Base-by-base conservation (phyloP, 2,329 filamentous ascomycete species). In the Myriosclerotinia scirpicola region DNA sequence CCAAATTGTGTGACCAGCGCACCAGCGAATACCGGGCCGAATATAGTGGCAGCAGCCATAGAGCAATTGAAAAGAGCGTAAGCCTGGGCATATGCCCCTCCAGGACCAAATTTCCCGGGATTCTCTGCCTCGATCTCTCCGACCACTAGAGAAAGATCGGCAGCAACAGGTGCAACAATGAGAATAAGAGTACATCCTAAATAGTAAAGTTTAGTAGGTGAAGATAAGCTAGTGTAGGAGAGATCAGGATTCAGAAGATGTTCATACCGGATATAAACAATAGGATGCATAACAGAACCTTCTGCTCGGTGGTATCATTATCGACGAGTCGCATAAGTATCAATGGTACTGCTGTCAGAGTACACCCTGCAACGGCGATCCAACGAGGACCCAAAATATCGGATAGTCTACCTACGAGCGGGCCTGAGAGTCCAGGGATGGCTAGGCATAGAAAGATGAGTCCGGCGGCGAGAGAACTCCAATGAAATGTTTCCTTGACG, bases 281-380 rank as follows among this genome's bases (percentile, higher is more conserved):
- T 2, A 92, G 77, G 1, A 81, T 85, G 64, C 85, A 87, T 0
- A 92, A 79, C 0, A 92, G 77, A 1, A 89, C 82, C 73, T 90
- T 90, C 66, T 91, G 83, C 5, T 77, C 76, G 8, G 85, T 77
- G 0, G 79, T 82, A 73, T 90, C 81, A 46, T 84, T 77, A 0
- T 81, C 79, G 2, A 92, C 84, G 65, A 90, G 83, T 4, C 89
- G 84, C 17, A 92, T 78, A 50, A 88, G 82, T 4, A 89, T 82
- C 9, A 90, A 78, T 44, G 86, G 79, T 0, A 89, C 87, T 8
- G 84, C 76, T 0, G 81, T 78, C 15, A 83, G 71, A 1, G 85
- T 72, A 70, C 91, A 90, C 0, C 87, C 88, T 0, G 79, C 74
- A 0, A 85, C 79, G 0, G 86, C 81, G 20, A 85, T 83, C 78